These are phyloP conservation scores for Dryas drummondii DNA, from an alignment of 306 rosid species.

Conservation along the genomic window DNA sequence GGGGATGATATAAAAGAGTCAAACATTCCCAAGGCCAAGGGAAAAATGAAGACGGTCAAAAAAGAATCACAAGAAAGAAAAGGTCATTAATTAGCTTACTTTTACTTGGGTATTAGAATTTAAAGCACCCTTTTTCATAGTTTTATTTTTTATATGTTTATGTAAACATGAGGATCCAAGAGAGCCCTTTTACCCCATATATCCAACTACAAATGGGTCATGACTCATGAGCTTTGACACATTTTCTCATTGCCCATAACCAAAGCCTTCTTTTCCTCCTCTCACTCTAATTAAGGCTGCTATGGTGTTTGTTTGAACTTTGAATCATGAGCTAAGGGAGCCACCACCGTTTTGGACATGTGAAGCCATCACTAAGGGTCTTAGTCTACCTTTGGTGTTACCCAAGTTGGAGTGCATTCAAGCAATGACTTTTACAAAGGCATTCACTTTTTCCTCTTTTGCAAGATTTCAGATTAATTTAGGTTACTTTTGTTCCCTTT, in stretches of 20 bases:
- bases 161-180: conserved; percentile 39
- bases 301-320: conserved; percentile 10
- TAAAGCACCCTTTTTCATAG: no score
- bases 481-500: conserved; percentile 18
- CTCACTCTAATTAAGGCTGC: conserved; percentile 16
- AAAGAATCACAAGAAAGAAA: no score
- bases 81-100: no score
- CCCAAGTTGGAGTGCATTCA: conserved; percentile 57
- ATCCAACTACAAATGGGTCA: no score
- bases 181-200: conserved; percentile 34
- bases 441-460: conserved; percentile 45
- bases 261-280: neutral
- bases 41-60: conserved; percentile 32
- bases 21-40: conserved; percentile 29
- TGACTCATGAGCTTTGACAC: no score
- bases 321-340: conserved; percentile 62
- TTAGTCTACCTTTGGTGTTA: conserved; percentile 46
- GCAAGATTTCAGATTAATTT: conserved; percentile 26
- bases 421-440: conserved; percentile 49
- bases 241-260: neutral
- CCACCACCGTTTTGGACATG: conserved; percentile 66
- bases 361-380: conserved; percentile 51
- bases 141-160: no score
- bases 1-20: neutral
- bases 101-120: no score